Evolutionary conservation across 176 grass and related monocot genomes (phyloP).

Genomic region (Luzula sylvatica): DNA sequence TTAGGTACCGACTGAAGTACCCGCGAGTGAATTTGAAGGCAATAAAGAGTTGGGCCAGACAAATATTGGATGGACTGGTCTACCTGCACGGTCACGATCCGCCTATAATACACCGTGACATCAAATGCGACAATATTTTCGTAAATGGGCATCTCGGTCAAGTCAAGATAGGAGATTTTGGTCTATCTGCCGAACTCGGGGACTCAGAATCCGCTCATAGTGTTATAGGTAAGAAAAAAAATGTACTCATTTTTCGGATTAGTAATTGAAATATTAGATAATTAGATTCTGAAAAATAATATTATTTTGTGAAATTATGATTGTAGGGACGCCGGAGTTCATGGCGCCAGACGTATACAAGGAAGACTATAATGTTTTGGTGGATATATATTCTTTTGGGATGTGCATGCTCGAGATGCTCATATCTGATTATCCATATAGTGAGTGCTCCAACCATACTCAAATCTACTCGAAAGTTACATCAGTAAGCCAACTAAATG

Average conservation of each 20-base stretch:
- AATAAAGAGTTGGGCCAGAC: constrained; percentile 49
- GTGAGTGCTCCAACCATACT: constrained; percentile 73
- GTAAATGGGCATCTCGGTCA: constrained; percentile 69
- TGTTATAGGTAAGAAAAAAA: constrained; percentile 49
- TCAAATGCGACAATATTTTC: constrained; percentile 91
- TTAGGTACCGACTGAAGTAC: constrained; percentile 47
- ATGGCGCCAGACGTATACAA: constrained; percentile 97
- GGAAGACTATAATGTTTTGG: constrained; percentile 63
- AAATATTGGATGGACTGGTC: constrained; percentile 54
- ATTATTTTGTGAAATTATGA: neutral
- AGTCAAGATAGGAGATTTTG: constrained; percentile 93
- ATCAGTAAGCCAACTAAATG: constrained; percentile 26
- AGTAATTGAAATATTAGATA: neutral
- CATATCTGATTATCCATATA: constrained; percentile 70
- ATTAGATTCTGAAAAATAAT: neutral
- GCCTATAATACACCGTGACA: constrained; percentile 76
- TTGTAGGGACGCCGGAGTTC: constrained; percentile 70
- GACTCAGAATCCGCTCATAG: constrained; percentile 41
- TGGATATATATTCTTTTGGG: constrained; percentile 81
- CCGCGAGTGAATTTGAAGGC: constrained; percentile 47
- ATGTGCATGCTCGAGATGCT: constrained; percentile 98
- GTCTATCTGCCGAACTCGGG: constrained; percentile 54
- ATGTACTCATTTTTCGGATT: no score
- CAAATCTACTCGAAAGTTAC: constrained; percentile 99
- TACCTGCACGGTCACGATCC: constrained; percentile 54